Evolutionary conservation across 2,329 filamentous ascomycete species (phyloP).

Genomic region (Fusarium aywerte): DNA sequence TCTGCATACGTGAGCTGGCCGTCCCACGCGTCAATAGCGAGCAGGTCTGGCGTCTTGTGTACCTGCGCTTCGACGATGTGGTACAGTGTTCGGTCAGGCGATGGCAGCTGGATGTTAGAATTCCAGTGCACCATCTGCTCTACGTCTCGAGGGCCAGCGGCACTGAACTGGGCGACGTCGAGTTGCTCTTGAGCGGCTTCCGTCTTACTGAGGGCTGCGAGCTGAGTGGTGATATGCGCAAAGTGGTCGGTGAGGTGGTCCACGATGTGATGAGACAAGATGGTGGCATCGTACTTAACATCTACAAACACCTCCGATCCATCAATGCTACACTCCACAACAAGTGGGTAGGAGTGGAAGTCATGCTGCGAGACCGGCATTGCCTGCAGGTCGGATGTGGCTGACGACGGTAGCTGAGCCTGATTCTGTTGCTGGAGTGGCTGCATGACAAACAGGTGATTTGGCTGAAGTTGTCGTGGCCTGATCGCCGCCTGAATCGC

Average conservation of each 20-base stretch:
- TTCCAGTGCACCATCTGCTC: slow-evolving; percentile 3
- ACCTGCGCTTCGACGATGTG: slow-evolving; percentile 1
- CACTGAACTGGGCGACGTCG: slow-evolving; percentile 5
- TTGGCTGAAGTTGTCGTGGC: slow-evolving; percentile 8
- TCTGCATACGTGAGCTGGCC: slow-evolving; percentile 29
- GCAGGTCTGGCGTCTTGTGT: slow-evolving; percentile 6
- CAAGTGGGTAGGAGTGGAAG: slow-evolving; percentile 9
- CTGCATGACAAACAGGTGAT: slow-evolving; percentile 9
- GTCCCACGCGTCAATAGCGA: slow-evolving; percentile 32
- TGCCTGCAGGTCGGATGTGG: slow-evolving; percentile 2
- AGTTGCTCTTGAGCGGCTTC: not conserved
- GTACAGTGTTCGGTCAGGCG: not conserved
- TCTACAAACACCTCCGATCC: slow-evolving; percentile 58
- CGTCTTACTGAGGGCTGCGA: slow-evolving; percentile 2
- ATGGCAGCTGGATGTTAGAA: slow-evolving; percentile 1
- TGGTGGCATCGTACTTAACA: slow-evolving; percentile 49
- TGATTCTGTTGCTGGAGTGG: slow-evolving; percentile 8
- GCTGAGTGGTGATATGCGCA: slow-evolving; percentile 7
- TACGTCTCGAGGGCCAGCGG: slow-evolving; percentile 4
- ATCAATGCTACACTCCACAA: slow-evolving; percentile 55
- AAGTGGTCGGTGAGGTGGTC: slow-evolving; percentile 6
- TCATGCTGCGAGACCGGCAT: slow-evolving; percentile 11
- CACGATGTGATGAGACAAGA: slow-evolving; percentile 8
- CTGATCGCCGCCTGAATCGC: slow-evolving; percentile 3
- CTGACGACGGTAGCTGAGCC: not conserved